These are phyloP conservation scores for Bocquillonia castaneifolia DNA, from an alignment of 441 rosid genomes.

Conservation along the genomic window DNA sequence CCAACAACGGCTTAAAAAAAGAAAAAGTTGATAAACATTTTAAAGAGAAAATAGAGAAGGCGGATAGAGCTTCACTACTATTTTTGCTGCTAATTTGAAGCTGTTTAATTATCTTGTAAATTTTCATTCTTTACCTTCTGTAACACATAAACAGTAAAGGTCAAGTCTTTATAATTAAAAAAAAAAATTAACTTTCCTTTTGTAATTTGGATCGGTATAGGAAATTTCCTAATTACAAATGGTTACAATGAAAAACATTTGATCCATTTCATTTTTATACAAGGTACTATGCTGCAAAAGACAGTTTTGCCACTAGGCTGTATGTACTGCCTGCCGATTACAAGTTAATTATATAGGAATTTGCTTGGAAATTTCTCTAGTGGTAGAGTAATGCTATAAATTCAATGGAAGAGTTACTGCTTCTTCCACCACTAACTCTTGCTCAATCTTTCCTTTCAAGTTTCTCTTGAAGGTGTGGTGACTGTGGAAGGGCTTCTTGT, in stretches of 20 bases:
- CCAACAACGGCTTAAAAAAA: too few species aligned
- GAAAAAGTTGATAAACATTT: too few species aligned
- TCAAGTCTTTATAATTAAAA: neutral
- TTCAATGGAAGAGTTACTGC: neutral
- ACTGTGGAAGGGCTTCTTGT: neutral
- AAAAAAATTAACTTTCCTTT: neutral
- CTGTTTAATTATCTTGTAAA: too few species aligned
- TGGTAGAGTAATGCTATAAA: slow-evolving; percentile 5
- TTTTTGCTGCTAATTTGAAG: too few species aligned
- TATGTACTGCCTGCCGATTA: neutral
- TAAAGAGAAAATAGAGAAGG: too few species aligned
- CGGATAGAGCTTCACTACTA: too few species aligned
- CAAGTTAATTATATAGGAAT: slow-evolving; percentile 1
- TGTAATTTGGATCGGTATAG: slow-evolving; percentile 9
- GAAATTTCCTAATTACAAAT: slow-evolving; percentile 13
- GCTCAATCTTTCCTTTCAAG: neutral
- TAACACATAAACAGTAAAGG: neutral
- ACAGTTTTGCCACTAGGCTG: neutral
- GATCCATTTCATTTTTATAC: neutral
- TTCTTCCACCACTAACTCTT: slow-evolving; percentile 13
- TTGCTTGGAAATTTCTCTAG: slow-evolving; percentile 15
- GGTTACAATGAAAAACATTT: neutral
- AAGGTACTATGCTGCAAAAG: neutral
- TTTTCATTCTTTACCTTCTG: too few species aligned
- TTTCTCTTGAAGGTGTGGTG: neutral